Evolutionary conservation across 345 rosid species (phyloP), one percentile per base, ranked within the genome.

Genomic region (Bretschneidera sinensis): DNA sequence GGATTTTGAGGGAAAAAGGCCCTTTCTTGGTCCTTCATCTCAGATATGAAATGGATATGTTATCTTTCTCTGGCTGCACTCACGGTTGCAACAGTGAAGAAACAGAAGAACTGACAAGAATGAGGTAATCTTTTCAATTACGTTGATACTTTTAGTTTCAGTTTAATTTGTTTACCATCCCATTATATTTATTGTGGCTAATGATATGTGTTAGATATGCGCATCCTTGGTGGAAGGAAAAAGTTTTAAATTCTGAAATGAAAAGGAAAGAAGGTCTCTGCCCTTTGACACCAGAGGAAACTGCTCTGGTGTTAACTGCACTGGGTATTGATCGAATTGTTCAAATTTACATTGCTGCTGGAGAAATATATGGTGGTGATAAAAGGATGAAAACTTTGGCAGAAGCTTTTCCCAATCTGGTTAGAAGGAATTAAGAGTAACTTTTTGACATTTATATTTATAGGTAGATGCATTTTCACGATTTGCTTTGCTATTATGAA

Each of bases 1-100:
- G 62, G 54, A 79, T 90, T 63, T 76, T 94, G 70, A 81, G 92
- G 71, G 85, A 83, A 71, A 90, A 78, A 58, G 97, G 97, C 28
- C 96, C 92, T 31, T 92, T 85, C 65, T 69, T 88, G 39, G 98
- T 88, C 53, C 91, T 94, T 43, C 99, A 94, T 79, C 96, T 94
- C 17, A 81, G 99, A 62, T 94, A 89, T 31, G 99, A 94, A 76
- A 94, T 90, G 97, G 99, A 94, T 74, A 94, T 94, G 99, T 60
- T 94, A 68, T 90, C 99, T 1, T 94, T 94, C 69, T 94, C 99
- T 0, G 99, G 97, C 48, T 94, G 99, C 76, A 84, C 97, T 43
- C 95, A 78, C 68, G 96, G 96, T 60, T 94, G 99, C 77, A 85
- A 74, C 64, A 58, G 22, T 21, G 86, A 81, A 51, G 99, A 94